Evolutionary conservation across 1,284 basidiomycete genomes (phyloP).

Genomic region (Austroboletus niveus): DNA sequence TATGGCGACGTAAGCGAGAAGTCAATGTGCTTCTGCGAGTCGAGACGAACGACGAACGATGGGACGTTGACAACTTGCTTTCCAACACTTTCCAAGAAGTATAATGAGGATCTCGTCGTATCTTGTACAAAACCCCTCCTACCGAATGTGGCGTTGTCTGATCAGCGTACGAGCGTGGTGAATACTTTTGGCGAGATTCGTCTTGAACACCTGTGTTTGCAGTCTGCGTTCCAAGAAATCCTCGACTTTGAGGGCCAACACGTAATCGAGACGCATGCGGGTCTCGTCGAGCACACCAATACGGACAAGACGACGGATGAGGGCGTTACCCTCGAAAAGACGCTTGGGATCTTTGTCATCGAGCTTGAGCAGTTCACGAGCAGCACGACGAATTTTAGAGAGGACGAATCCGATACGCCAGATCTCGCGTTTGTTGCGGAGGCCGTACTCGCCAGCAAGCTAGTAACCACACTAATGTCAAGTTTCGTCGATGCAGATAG

Average conservation of each 20-base stretch:
- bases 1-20: constrained; percentile 97
- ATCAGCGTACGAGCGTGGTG: constrained; percentile 99
- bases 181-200: constrained; percentile 95
- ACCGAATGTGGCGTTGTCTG: constrained; percentile 96
- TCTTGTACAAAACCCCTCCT: constrained; percentile 20
- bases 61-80: constrained; percentile 99
- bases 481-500: neutral
- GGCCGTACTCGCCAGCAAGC: constrained; percentile 99
- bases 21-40: constrained; percentile 99
- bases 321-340: constrained; percentile 99
- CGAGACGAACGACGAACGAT: constrained; percentile 97
- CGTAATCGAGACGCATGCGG: constrained; percentile 99
- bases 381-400: constrained; percentile 99
- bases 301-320: constrained; percentile 98
- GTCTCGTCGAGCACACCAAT: constrained; percentile 99
- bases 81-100: constrained; percentile 67
- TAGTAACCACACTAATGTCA: constrained; percentile 31
- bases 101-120: neutral
- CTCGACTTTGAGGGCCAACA: constrained; percentile 97
- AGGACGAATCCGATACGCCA: constrained; percentile 98
- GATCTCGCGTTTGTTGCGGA: constrained; percentile 99
- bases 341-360: constrained; percentile 99
- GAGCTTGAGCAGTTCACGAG: constrained; percentile 99
- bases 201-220: constrained; percentile 99
- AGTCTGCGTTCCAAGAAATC: constrained; percentile 99